Base-by-base conservation (phyloP, 805 yeast species). In the Yarrowia phangngaensis region DNA sequence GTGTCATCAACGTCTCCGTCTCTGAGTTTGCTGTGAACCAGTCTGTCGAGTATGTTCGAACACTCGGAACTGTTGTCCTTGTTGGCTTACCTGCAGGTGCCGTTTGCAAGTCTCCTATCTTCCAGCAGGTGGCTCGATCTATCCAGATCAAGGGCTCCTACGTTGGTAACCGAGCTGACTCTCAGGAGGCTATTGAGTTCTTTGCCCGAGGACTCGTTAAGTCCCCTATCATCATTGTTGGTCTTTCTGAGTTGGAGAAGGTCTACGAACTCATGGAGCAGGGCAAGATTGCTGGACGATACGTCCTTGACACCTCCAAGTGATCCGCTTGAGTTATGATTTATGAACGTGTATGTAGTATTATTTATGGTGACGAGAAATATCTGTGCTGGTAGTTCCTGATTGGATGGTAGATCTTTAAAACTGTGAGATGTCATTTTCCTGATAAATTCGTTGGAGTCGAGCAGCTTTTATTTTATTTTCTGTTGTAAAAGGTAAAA, bases 71-170 rank as follows among this genome's bases (percentile, higher is more conserved):
- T 51, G 79, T 79, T 59, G 78, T 71, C 33, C 69, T 71, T 45
- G 82, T 79, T 49, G 83, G 83, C 58, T 68, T 78, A 62, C 84
- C 84, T 58, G 78, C 81, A 11, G 75, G 71, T 54, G 80, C 82
- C 51, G 73, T 73, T 54, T 70, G 73, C 55, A 60, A 64, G 50
- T 71, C 79, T 20, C 68, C 70, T 35, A 79, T 78, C 31, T 76
- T 78, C 67, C 64, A 68, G 46, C 71, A 76, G 35, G 82, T 79
- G 51, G 72, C 75, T 51, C 74, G 69, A 63, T 72, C 79, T 47
- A 64, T 78, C 56, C 68, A 64, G 59, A 75, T 78, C 61, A 68
- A 65, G 56, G 81, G 80, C 52, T 76, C 81, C 38, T 74, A 73
- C 58, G 81, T 76, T 38, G 82, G 82, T 52, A 75, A 76, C 70